Evolutionary conservation across 192 early-diverging fungal genomes (phyloP).

Genomic region (Umbelopsis sp.): DNA sequence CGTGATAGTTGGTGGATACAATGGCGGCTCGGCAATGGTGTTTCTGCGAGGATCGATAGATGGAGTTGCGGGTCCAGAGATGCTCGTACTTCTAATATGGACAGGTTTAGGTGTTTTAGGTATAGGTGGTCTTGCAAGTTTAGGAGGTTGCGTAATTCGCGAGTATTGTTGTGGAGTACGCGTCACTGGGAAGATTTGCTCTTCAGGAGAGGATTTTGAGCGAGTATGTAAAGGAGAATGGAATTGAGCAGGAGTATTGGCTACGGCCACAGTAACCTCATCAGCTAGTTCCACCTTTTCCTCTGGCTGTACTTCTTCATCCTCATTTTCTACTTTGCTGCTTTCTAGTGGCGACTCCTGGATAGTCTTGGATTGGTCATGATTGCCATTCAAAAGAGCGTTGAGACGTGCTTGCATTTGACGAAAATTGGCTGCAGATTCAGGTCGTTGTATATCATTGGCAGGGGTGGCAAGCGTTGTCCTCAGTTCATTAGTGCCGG

Average conservation of each 20-base stretch:
- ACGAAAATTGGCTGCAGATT: background rate
- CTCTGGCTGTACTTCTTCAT: background rate
- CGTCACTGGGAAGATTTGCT: background rate
- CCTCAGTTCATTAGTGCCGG: background rate
- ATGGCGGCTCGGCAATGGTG: background rate
- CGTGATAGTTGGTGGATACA: background rate
- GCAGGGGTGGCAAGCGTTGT: background rate
- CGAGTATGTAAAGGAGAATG: background rate
- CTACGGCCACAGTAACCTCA: background rate
- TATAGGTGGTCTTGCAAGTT: background rate
- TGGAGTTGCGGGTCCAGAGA: background rate
- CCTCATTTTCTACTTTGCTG: conserved; percentile 4
- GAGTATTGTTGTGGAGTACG: background rate
- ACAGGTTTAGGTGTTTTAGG: background rate
- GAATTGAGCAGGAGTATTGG: background rate
- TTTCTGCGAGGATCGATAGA: background rate
- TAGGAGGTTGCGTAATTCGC: background rate
- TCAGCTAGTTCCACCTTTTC: conserved; percentile 4
- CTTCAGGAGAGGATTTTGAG: background rate
- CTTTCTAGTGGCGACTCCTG: background rate
- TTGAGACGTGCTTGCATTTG: background rate
- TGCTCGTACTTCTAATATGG: background rate
- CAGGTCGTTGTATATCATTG: background rate
- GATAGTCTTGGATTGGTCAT: background rate
- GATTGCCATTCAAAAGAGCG: background rate